These are phyloP conservation scores for Phytophthora ramorum DNA, from an alignment of 352 stramenopile species.

Conservation along the genomic window DNA sequence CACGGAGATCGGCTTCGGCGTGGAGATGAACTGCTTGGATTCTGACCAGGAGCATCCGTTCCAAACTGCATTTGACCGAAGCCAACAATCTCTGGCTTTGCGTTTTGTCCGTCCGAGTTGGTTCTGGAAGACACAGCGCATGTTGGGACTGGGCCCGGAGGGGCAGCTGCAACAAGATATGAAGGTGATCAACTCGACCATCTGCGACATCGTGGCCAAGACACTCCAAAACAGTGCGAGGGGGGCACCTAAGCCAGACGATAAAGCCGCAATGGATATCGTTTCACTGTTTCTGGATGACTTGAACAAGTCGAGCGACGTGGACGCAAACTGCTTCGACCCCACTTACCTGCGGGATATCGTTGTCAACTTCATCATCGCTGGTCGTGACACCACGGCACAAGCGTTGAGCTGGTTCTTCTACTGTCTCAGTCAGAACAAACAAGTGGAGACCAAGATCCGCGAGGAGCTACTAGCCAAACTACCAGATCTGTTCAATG, in stretches of 20 bases:
- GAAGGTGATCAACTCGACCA: constrained; percentile 53
- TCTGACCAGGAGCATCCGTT: constrained; percentile 55
- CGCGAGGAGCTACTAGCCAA: constrained; percentile 47
- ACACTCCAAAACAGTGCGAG: constrained; percentile 32
- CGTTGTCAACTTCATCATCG: constrained; percentile 85
- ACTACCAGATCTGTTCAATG: constrained; percentile 28
- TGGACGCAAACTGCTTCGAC: constrained; percentile 34
- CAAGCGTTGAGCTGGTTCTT: constrained; percentile 83
- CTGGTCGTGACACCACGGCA: constrained; percentile 77
- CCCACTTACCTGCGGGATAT: constrained; percentile 71
- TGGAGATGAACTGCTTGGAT: constrained; percentile 51
- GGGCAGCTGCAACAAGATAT: constrained; percentile 43
- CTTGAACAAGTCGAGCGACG: constrained; percentile 16
- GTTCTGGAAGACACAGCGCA: constrained; percentile 55
- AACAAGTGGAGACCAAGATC: constrained; percentile 53
- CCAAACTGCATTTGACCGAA: constrained; percentile 55
- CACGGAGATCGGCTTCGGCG: constrained; percentile 62
- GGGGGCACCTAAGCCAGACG: background rate
- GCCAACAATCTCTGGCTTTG: constrained; percentile 30
- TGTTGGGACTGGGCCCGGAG: constrained; percentile 44
- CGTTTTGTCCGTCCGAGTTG: constrained; percentile 48
- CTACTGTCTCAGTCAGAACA: constrained; percentile 60
- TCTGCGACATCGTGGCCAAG: constrained; percentile 51
- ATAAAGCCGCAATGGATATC: constrained; percentile 37
- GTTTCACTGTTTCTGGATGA: constrained; percentile 60